Base-by-base conservation (phyloP, 176 grass and related monocot species). In the Puccinellia tenuiflora region DNA sequence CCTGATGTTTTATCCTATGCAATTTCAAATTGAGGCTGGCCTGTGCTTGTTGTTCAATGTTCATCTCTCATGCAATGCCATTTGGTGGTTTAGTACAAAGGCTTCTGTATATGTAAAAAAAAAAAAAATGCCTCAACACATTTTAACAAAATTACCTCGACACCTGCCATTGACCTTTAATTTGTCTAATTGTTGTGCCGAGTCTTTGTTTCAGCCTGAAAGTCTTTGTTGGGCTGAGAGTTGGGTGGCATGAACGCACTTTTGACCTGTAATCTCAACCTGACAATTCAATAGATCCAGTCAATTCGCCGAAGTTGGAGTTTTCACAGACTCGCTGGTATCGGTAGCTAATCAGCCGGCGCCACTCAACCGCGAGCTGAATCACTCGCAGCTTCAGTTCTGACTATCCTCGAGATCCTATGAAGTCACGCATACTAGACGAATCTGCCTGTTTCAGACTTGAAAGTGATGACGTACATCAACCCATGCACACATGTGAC, bases 391-490 rank as follows among this genome's bases (percentile, higher is more conserved):
- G 4, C 30, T 33, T 75, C 59, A 53, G 24, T 39, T 84, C 37
- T 81, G 77, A 81, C 77, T 39, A 1, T 59, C 76, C 40, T 43
- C 24, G 35, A 37, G 15, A 15, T 84, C 40, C 35, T 37, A 68
- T 38, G 39, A 28, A 61, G 77, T 85, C 77, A 26, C 33, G 82
- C 48, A 15, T 43, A 22, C 29, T 17, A 17, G 1, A 83, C 31
- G 80, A 68, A 73, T 79, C 24, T 45, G 65, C 26, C 18, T 69
- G 29, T 76, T 77, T 81, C 30, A 81, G 77, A 85, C 77, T 24
- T 56, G 24, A 13, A 33, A 65, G 31, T 24, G 34, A 28, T 28
- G 21, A 63, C 59, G 11, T 14, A 12, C 59, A 63, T 63, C 56
- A 60, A 28, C 8, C 40, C 55, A 53, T 11, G 0, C 26, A 25